Evolutionary conservation across 2,329 filamentous ascomycete genomes (phyloP).

Genomic region (Oidium heveae): DNA sequence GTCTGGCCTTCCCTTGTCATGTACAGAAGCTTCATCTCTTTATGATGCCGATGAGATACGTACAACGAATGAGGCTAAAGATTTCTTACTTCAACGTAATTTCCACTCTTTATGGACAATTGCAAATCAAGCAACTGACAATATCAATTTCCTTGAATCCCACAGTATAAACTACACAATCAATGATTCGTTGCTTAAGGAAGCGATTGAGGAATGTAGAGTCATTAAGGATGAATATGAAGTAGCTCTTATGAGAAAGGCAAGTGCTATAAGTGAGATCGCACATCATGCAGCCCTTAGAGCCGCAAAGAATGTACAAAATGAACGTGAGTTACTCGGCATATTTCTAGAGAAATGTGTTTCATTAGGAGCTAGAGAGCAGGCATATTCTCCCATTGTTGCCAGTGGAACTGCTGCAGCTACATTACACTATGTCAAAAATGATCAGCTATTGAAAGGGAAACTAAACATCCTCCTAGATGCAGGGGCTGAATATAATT

Average conservation of each 20-base stretch:
- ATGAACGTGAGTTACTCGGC: conserved; percentile 65
- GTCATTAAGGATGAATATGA: conserved; percentile 54
- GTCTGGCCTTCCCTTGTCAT: conserved; percentile 63
- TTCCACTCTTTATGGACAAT: conserved; percentile 43
- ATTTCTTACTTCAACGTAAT: conserved; percentile 23
- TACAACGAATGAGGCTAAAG: conserved; percentile 48
- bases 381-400: conserved; percentile 72
- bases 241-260: conserved; percentile 44
- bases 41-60: conserved; percentile 67
- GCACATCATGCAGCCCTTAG: conserved; percentile 39
- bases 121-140: conserved; percentile 46
- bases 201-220: conserved; percentile 41
- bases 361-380: conserved; percentile 48
- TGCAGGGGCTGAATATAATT: conserved; percentile 52
- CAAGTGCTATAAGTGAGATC: conserved; percentile 41
- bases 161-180: conserved; percentile 20
- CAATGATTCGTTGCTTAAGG: conserved; percentile 27
- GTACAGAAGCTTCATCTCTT: conserved; percentile 44
- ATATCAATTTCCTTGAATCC: conserved; percentile 47
- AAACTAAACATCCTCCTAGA: conserved; percentile 68
- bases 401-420: conserved; percentile 58
- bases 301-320: conserved; percentile 35
- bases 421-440: conserved; percentile 70
- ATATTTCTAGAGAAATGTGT: conserved; percentile 56
- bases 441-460: conserved; percentile 39